phyloP scores from a whole-genome alignment of 129 eudicot species.

The Tanacetum coccineum region DNA sequence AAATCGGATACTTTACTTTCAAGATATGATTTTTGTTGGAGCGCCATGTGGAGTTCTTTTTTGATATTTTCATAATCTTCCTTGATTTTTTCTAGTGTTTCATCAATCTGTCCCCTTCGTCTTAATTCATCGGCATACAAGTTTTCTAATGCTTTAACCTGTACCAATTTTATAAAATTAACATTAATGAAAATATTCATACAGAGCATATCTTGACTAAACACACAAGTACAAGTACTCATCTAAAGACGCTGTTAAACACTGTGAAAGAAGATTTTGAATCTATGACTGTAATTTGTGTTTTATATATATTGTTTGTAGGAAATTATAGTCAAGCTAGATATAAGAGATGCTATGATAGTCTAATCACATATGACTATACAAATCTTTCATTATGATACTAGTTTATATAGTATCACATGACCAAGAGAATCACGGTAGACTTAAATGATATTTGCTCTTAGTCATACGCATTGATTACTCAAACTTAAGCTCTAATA shows the following conservation, averaged over 20 bases:
- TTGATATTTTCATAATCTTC: slow-evolving; percentile 40
- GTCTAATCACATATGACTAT: slow-evolving; percentile 4
- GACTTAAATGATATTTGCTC: not conserved
- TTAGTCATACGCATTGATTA: not conserved
- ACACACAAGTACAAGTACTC: not conserved
- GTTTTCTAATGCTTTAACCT: slow-evolving; percentile 56
- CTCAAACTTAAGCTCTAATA: not conserved
- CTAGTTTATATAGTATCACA: slow-evolving; percentile 7
- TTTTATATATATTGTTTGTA: not conserved
- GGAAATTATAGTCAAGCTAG: not conserved
- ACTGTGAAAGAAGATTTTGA: not conserved
- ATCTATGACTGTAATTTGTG: not conserved
- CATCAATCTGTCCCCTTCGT: slow-evolving; percentile 49
- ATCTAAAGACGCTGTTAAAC: not conserved
- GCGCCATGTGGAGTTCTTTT: no score
- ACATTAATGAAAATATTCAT: not conserved
- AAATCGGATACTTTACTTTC: no score
- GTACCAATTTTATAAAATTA: slow-evolving; percentile 5
- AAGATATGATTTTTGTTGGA: no score
- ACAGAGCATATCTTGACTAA: not conserved
- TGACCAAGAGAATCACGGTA: not conserved
- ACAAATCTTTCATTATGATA: not conserved
- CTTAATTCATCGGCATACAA: slow-evolving; percentile 48
- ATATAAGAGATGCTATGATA: slow-evolving; percentile 5
- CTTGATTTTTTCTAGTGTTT: slow-evolving; percentile 43